Conservation (phyloP, 1,284 basidiomycete species). For the Volvariella surrecta region DNA sequence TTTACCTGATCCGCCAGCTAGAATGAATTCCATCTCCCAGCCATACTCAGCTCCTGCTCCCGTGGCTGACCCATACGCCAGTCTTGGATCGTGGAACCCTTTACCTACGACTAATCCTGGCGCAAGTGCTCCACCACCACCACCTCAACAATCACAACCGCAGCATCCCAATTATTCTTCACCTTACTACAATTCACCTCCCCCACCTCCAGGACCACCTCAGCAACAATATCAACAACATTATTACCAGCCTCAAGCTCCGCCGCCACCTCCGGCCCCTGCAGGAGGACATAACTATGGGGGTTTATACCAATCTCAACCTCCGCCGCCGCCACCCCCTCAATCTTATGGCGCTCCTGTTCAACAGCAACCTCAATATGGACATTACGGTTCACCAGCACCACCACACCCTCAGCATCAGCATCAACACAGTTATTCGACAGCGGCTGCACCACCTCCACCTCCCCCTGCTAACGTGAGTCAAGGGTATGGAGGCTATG, state of each 20-base stretch:
- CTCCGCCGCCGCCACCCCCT: too few relatives aligned
- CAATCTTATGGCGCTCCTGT: too few relatives aligned
- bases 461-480: not conserved
- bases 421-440: constrained; percentile 9
- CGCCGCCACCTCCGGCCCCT: constrained; percentile 9
- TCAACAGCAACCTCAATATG: constrained; percentile 4
- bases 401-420: constrained; percentile 4
- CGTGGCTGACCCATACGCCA: constrained; percentile 43
- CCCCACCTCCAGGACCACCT: constrained; percentile 4
- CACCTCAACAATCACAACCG: not conserved
- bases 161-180: constrained; percentile 10
- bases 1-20: constrained; percentile 29
- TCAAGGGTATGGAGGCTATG: constrained; percentile 16
- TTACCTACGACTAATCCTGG: not conserved
- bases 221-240: constrained; percentile 4
- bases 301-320: not conserved
- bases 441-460: not conserved
- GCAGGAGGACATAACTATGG: not conserved
- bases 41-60: constrained; percentile 25
- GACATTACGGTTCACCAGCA: not conserved
- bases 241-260: constrained; percentile 5
- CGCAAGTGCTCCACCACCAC: constrained; percentile 1
- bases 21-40: constrained; percentile 23
- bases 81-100: constrained; percentile 34
- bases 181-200: constrained; percentile 8